A percentile compares a stretch with the other conserved stretches of the same genome.
These are phyloP conservation scores for Kappamyces sp. DNA, from an alignment of 192 early-diverging fungal species.

Conservation along the genomic window DNA sequence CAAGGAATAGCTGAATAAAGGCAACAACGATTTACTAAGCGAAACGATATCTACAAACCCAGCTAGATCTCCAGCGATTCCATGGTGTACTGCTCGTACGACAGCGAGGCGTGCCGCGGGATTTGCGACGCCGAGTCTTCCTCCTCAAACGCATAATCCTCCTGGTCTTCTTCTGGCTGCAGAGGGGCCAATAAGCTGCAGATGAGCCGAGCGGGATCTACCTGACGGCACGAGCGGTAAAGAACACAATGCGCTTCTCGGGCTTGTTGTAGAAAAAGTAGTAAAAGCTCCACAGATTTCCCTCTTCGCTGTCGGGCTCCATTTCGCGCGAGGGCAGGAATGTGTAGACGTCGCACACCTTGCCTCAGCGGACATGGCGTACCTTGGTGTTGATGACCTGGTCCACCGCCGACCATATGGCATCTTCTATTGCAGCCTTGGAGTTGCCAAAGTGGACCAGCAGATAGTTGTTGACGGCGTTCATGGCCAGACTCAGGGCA, in stretches of 20 bases:
- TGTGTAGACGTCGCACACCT: constrained; percentile 84
- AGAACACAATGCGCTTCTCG: constrained; percentile 87
- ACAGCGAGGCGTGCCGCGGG: constrained; percentile 29
- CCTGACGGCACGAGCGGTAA: constrained; percentile 86
- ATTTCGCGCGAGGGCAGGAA: constrained; percentile 82
- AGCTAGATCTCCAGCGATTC: constrained; percentile 54
- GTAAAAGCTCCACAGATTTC: constrained; percentile 91
- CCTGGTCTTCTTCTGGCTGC: constrained; percentile 47
- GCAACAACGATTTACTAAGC: no score
- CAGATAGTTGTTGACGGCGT: constrained; percentile 74
- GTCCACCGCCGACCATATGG: constrained; percentile 86
- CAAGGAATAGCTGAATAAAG: constrained; percentile 3
- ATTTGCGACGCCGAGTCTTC: constrained; percentile 21
- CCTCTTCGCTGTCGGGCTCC: constrained; percentile 90
- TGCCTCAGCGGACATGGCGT: constrained; percentile 25
- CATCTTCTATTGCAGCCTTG: constrained; percentile 49
- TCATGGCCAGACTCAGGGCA: constrained; percentile 62
- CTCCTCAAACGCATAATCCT: constrained; percentile 31
- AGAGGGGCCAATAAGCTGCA: constrained; percentile 48
- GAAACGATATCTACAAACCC: constrained; percentile 1
- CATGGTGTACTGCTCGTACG: constrained; percentile 64
- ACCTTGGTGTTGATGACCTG: constrained; percentile 56
- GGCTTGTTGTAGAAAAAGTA: constrained; percentile 95
- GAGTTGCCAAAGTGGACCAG: constrained; percentile 77
- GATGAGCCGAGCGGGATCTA: constrained; percentile 30